Conservation (phyloP, 2,329 filamentous ascomycete genomes). For the Aspergillus fumigatiaffinis region DNA sequence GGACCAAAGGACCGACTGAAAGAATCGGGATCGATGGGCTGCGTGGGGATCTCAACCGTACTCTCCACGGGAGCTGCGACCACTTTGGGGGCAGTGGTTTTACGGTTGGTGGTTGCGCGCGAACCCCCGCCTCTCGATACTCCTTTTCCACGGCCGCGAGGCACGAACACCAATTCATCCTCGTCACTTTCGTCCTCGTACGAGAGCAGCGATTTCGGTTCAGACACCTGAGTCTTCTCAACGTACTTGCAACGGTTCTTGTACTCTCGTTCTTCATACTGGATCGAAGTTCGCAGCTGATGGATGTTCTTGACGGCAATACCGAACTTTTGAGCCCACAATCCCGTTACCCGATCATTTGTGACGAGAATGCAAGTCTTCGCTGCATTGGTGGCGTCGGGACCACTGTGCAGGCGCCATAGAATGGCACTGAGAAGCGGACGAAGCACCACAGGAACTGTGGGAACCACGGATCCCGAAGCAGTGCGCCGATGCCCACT, state of each 20-base stretch:
- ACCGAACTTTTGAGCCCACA: conserved; percentile 46
- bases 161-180: conserved; percentile 46
- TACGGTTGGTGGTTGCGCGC: conserved; percentile 27
- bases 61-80: conserved; percentile 23
- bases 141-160: conserved; percentile 38
- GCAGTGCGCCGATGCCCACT: conserved; percentile 29
- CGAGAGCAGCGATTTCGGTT: conserved; percentile 43
- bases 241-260: conserved; percentile 44
- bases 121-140: conserved; percentile 22
- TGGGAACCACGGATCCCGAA: conserved; percentile 32
- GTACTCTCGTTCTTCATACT: conserved; percentile 44
- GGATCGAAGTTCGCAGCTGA: conserved; percentile 45
- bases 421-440: conserved; percentile 43
- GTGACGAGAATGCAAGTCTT: conserved; percentile 42
- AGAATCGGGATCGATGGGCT: conserved; percentile 47
- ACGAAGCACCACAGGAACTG: conserved; percentile 39
- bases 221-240: conserved; percentile 39
- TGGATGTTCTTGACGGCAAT: conserved; percentile 47
- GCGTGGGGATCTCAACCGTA: conserved; percentile 42
- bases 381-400: conserved; percentile 29
- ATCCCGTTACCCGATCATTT: conserved; percentile 41
- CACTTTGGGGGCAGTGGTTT: conserved; percentile 24
- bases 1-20: conserved; percentile 41
- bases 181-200: conserved; percentile 49
- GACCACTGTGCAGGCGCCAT: conserved; percentile 41